Evolutionary conservation across 345 rosid species (phyloP), one percentile per base, ranked within the genome.

Genomic region (Gossypium australe): DNA sequence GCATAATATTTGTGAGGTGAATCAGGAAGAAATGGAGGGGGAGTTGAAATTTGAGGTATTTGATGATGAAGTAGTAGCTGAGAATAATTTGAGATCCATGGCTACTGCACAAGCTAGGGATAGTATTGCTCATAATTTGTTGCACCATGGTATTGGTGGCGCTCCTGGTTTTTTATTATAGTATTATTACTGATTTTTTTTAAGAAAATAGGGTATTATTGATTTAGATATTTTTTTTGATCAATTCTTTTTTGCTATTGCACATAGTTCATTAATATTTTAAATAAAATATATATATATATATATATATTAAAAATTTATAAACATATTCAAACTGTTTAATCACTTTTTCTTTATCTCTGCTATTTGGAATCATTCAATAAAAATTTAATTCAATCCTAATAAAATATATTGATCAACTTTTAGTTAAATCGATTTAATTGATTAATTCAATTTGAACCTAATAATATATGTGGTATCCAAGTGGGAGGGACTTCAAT

Each of bases 1-100:
- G 75, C 90, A 87, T 27, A 87, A 87, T 25, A 80, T 87, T 14
- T 85, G 90, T 52, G 90, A 87, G 84, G 53, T 84, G 84, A 82
- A 80, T 18, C 79, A 80, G 22, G 90, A 87, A 74, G 82, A 38
- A 48, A 18, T 85, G 34, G 81, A 67, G 1, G 75, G 78, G 1
- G 88, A 71, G 82, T 58, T 63, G 2, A 59, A 29, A 62, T 77
- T 72, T 65, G 84, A 87, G 16, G 18, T 83, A 41, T 81, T 82
- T 57, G 88, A 85, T 27, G 90, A 85, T n/a, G 88, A 79, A 60
- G 29, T 53, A 55, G 4, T 53, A 2, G 52, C 71, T 0, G 77
- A 75, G 10, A 65, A 65, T 2, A 44, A 71, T 80, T 2, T 83
- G 61, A 70, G 82, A 72, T 87, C 90, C 2, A 63, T 24, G 1